Evolutionary conservation across 1,284 basidiomycete species (phyloP).

Genomic region (Cryptococcus maquisensis): DNA sequence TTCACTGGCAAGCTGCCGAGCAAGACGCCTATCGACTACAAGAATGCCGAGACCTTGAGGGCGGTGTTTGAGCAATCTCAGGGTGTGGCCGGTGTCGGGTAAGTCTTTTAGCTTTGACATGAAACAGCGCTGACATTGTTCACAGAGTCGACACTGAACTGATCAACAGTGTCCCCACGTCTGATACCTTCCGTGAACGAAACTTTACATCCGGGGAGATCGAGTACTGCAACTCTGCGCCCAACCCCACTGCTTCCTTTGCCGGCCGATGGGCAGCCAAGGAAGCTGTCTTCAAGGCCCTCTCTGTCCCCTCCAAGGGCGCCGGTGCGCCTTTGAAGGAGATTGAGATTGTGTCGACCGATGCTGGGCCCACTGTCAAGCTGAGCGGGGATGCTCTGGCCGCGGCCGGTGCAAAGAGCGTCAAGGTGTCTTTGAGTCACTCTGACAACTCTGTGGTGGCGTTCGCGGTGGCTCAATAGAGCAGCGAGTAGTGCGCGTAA

Average conservation of each 20-base stretch:
- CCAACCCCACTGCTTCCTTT: slow-evolving; percentile 82
- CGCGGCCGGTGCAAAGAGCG: slow-evolving; percentile 68
- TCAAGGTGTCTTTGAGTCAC: slow-evolving; percentile 85
- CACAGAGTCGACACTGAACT: slow-evolving; percentile 61
- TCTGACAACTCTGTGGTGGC: slow-evolving; percentile 48
- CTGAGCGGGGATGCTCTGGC: slow-evolving; percentile 77
- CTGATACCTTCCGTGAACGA: slow-evolving; percentile 80
- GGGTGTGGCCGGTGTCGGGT: slow-evolving; percentile 65
- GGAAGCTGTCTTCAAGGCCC: slow-evolving; percentile 98
- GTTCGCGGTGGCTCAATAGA: slow-evolving; percentile 47
- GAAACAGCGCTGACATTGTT: slow-evolving; percentile 11
- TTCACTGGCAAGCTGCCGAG: slow-evolving; percentile 66
- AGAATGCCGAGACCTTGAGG: slow-evolving; percentile 65
- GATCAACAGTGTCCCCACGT: slow-evolving; percentile 85
- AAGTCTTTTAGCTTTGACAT: slow-evolving; percentile 8
- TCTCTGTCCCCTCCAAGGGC: slow-evolving; percentile 84
- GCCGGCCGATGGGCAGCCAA: slow-evolving; percentile 97
- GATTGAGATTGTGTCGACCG: slow-evolving; percentile 81
- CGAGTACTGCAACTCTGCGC: slow-evolving; percentile 79
- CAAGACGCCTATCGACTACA: slow-evolving; percentile 56
- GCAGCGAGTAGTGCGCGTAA: background rate
- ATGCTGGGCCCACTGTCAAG: slow-evolving; percentile 53
- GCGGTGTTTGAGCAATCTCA: slow-evolving; percentile 48
- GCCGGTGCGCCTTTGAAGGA: slow-evolving; percentile 91
- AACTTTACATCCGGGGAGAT: slow-evolving; percentile 93